These are phyloP conservation scores for Bipolaris sorokiniana DNA, from an alignment of 2,329 filamentous ascomycete genomes.

Conservation along the genomic window DNA sequence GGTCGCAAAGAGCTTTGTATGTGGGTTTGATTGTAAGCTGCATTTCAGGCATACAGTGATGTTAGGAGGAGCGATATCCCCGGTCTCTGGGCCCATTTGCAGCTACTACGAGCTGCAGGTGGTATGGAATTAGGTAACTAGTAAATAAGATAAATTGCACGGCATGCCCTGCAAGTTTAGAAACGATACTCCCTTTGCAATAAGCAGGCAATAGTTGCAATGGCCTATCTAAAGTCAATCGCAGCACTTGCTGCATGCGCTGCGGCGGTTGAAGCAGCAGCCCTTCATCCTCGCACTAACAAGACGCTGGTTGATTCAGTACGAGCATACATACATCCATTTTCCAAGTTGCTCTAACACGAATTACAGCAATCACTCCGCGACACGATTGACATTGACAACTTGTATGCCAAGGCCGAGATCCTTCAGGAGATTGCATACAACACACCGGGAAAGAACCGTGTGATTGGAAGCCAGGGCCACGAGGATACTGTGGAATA, in stretches of 20 bases:
- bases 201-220: not conserved
- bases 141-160: slow-evolving; percentile 22
- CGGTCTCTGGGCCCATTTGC: slow-evolving; percentile 16
- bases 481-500: slow-evolving; percentile 51
- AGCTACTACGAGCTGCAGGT: slow-evolving; percentile 1
- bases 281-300: slow-evolving; percentile 29
- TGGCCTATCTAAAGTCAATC: slow-evolving; percentile 34
- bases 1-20: slow-evolving; percentile 19
- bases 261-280: slow-evolving; percentile 28
- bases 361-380: slow-evolving; percentile 31
- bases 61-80: slow-evolving; percentile 17
- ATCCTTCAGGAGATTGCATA: slow-evolving; percentile 50
- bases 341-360: slow-evolving; percentile 1
- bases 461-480: slow-evolving; percentile 50
- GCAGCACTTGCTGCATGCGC: slow-evolving; percentile 29
- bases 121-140: slow-evolving; percentile 1
- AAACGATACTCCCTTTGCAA: slow-evolving; percentile 3
- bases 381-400: slow-evolving; percentile 33
- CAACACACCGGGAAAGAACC: slow-evolving; percentile 47
- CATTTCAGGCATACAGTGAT: slow-evolving; percentile 15
- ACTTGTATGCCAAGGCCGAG: slow-evolving; percentile 38
- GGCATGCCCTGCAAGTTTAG: slow-evolving; percentile 1
- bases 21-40: slow-evolving; percentile 19
- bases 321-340: not conserved
- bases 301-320: slow-evolving; percentile 38